Conservation (phyloP, 305 asterid species). For the Striga hermonthica region DNA sequence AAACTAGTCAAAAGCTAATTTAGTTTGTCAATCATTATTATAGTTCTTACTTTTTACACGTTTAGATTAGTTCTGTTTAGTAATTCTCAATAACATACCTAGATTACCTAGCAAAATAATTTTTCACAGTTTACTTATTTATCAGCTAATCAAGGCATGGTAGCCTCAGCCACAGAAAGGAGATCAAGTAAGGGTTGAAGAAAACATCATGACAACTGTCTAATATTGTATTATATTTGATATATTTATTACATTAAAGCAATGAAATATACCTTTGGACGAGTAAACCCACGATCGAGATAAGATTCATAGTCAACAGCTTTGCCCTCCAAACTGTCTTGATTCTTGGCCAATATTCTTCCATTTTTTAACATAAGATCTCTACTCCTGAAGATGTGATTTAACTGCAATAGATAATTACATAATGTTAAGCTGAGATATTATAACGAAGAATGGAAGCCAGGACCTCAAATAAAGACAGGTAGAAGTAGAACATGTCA, state of each 20-base stretch:
- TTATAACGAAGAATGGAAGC: conserved; percentile 14
- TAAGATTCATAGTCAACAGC: conserved; percentile 44
- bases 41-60: too few relatives aligned
- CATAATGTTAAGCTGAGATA: conserved; percentile 25
- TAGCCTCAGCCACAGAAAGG: conserved; percentile 1
- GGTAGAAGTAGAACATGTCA: not conserved
- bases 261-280: conserved; percentile 70
- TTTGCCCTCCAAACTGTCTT: conserved; percentile 40
- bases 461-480: not conserved
- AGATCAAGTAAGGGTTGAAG: conserved; percentile 13
- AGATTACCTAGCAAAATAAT: too few relatives aligned
- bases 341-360: conserved; percentile 58
- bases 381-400: conserved; percentile 66
- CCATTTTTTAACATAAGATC: conserved; percentile 70
- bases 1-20: too few relatives aligned
- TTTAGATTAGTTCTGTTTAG: too few relatives aligned
- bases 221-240: conserved; percentile 4
- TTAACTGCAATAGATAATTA: conserved; percentile 62
- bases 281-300: conserved; percentile 88
- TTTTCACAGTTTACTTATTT: too few relatives aligned
- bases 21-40: too few relatives aligned
- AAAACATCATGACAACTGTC: not conserved
- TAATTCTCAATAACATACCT: too few relatives aligned
- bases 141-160: conserved; percentile 10
- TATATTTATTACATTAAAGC: conserved; percentile 11